phyloP scores from a whole-genome alignment of 78 protist species.

The Mantamonas sphyraenae region DNA sequence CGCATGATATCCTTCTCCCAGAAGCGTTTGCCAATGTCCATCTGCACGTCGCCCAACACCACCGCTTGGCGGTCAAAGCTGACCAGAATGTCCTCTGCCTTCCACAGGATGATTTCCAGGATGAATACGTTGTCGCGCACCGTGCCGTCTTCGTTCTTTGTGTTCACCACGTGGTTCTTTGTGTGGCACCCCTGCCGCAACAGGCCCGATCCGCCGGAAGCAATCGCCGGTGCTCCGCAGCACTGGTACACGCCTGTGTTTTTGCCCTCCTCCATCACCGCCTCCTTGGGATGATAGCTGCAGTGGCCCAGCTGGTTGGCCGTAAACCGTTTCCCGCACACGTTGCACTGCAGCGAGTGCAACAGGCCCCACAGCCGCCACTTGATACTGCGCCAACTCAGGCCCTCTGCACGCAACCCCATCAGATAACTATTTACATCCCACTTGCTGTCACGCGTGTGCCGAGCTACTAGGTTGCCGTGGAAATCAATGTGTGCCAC shows the following conservation, averaged over 20 bases:
- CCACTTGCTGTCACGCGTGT: too few species aligned
- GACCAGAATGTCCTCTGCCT: too few species aligned
- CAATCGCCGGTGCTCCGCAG: neutral
- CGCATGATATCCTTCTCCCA: too few species aligned
- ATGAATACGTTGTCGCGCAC: too few species aligned
- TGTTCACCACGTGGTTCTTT: too few species aligned
- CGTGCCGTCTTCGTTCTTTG: too few species aligned
- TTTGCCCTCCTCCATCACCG: neutral
- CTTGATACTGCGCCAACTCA: neutral
- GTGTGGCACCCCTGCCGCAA: too few species aligned
- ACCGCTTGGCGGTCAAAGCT: too few species aligned
- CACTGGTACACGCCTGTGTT: neutral
- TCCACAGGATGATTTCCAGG: too few species aligned
- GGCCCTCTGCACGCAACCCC: neutral
- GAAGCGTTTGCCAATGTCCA: too few species aligned
- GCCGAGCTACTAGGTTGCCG: neutral
- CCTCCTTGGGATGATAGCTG: constrained; percentile 5
- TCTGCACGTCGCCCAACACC: too few species aligned
- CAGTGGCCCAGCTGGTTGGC: neutral
- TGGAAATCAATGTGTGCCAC: neutral
- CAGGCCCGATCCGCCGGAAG: too few species aligned
- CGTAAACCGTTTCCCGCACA: neutral
- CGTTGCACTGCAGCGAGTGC: neutral
- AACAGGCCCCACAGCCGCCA: constrained; percentile 11
- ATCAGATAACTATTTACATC: neutral